Conservation (phyloP, 306 rosid genomes). For the Inga oerstediana region DNA sequence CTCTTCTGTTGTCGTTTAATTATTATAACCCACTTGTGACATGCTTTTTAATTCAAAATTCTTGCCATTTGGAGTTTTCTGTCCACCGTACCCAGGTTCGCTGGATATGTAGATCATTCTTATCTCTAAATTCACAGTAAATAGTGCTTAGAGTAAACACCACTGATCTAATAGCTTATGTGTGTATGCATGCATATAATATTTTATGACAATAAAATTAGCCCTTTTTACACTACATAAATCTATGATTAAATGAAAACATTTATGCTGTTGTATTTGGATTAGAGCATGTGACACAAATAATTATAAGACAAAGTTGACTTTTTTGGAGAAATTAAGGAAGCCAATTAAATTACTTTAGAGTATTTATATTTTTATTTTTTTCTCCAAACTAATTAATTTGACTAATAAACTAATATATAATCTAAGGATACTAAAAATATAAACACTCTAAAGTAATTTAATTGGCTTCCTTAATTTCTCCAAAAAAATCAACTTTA, state of each 20-base stretch:
- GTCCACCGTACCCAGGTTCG: background rate
- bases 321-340: no score
- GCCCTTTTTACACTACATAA: background rate
- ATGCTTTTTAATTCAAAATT: background rate
- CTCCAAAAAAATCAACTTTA: no score
- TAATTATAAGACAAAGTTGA: no score
- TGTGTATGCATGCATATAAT: no score
- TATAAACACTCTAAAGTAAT: no score
- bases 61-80: background rate
- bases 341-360: no score
- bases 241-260: background rate
- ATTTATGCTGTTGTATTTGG: no score
- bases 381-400: no score
- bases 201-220: background rate
- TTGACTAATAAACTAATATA: no score
- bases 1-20: background rate
- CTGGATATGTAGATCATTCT: background rate
- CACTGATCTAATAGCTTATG: background rate
- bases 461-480: no score
- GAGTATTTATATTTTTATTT: no score
- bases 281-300: background rate
- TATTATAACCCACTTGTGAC: background rate
- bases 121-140: background rate
- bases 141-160: background rate
- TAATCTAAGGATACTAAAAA: no score